A percentile compares a stretch with the other conserved stretches of the same genome.
Evolutionary conservation across 768 basidiomycete species (phyloP).

Genomic region (Boletus insuetus): DNA sequence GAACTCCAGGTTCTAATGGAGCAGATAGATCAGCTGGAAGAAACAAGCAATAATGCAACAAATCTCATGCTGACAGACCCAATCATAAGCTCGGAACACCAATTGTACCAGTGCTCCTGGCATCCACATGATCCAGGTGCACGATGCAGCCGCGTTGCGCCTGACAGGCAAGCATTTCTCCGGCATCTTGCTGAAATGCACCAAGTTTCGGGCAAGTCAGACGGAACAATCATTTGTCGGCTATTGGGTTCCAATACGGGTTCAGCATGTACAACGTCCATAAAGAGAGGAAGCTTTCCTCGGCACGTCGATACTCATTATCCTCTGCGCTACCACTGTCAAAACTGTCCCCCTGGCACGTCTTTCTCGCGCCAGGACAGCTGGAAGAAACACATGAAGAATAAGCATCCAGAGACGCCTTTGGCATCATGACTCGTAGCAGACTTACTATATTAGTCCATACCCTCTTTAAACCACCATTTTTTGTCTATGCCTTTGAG

Average conservation of each 20-base stretch:
- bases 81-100: background rate
- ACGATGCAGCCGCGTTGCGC: constrained; percentile 1
- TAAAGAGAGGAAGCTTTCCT: constrained; percentile 14
- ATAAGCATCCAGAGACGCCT: background rate
- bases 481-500: background rate
- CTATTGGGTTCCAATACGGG: constrained; percentile 1
- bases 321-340: constrained; percentile 12
- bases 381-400: constrained; percentile 10
- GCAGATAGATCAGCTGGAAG: background rate
- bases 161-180: constrained; percentile 11
- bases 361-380: constrained; percentile 25
- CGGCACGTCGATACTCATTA: constrained; percentile 22
- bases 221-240: background rate
- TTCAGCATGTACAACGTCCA: background rate
- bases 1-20: background rate
- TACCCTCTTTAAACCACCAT: background rate
- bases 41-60: background rate
- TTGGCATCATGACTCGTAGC: background rate
- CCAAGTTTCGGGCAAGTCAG: constrained; percentile 8
- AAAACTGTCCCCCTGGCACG: constrained; percentile 5
- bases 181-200: constrained; percentile 12
- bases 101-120: constrained; percentile 16
- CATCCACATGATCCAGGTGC: background rate
- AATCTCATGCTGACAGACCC: background rate
- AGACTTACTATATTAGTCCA: background rate